These are phyloP conservation scores for Thalassiosira pacifica DNA, from an alignment of 352 stramenopile species.

Conservation along the genomic window DNA sequence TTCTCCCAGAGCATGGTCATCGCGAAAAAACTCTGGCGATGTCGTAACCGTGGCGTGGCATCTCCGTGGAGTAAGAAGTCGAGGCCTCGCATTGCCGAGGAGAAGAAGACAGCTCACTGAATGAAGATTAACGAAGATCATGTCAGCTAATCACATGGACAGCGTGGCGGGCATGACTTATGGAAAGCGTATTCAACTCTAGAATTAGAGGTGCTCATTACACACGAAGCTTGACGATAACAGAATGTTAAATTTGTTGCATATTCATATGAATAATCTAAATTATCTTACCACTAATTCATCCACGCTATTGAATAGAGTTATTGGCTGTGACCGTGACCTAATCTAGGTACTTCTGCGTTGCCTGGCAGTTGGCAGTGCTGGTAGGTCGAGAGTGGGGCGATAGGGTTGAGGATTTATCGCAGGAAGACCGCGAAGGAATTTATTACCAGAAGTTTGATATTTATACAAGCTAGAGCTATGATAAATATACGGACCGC, in stretches of 20 bases:
- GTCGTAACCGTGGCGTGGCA: constrained; percentile 46
- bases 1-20: constrained; percentile 57
- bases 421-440: too few species aligned
- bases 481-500: too few species aligned
- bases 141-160: not conserved
- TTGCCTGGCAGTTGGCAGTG: too few species aligned
- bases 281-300: not conserved
- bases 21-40: constrained; percentile 58
- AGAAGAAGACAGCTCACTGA: constrained; percentile 61
- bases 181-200: not conserved
- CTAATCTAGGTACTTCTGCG: too few species aligned
- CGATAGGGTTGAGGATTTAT: too few species aligned
- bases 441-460: too few species aligned
- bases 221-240: not conserved
- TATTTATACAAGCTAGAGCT: too few species aligned
- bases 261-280: constrained; percentile 7
- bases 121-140: not conserved
- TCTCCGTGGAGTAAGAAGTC: constrained; percentile 64
- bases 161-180: not conserved
- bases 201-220: too few species aligned
- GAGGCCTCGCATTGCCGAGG: constrained; percentile 53
- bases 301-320: too few species aligned
- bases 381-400: too few species aligned
- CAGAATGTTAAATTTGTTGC: constrained; percentile 10
- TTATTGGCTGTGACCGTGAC: too few species aligned